A percentile compares a stretch with the other conserved stretches of the same genome.
Evolutionary conservation across 345 rosid genomes (phyloP).

Genomic region (Citrus medica): DNA sequence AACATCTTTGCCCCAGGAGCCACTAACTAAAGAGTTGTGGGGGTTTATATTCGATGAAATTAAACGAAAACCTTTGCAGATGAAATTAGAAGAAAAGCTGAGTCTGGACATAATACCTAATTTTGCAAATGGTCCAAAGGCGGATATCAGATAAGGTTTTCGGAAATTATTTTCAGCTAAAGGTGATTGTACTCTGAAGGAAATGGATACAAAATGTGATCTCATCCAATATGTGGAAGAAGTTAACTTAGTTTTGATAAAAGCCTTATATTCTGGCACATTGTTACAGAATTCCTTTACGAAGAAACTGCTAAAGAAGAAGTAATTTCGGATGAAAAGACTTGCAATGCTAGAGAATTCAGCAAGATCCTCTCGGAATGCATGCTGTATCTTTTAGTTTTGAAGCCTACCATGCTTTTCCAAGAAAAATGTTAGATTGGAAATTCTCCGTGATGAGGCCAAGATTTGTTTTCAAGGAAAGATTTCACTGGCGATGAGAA

Average conservation of each 20-base stretch:
- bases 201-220: neutral
- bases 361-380: conserved; percentile 55
- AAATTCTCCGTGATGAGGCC: conserved; percentile 42
- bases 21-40: too few relatives aligned
- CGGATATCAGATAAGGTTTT: neutral
- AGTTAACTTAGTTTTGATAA: conserved; percentile 30
- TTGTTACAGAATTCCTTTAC: conserved; percentile 56
- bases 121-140: too few relatives aligned
- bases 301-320: neutral
- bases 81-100: too few relatives aligned
- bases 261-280: conserved; percentile 51
- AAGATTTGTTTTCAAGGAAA: conserved; percentile 29
- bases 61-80: neutral
- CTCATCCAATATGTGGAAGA: neutral
- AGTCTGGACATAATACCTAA: too few relatives aligned
- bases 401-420: conserved; percentile 51
- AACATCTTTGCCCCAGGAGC: too few relatives aligned
- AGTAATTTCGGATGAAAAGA: neutral
- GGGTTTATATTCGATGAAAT: neutral
- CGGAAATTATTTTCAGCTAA: conserved; percentile 44
- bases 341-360: conserved; percentile 11
- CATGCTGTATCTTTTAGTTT: conserved; percentile 54
- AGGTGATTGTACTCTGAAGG: conserved; percentile 40
- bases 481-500: conserved; percentile 54
- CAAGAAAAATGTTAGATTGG: conserved; percentile 41